Evolutionary conservation across 345 rosid genomes (phyloP).

Genomic region (Citrus mangshanensis): DNA sequence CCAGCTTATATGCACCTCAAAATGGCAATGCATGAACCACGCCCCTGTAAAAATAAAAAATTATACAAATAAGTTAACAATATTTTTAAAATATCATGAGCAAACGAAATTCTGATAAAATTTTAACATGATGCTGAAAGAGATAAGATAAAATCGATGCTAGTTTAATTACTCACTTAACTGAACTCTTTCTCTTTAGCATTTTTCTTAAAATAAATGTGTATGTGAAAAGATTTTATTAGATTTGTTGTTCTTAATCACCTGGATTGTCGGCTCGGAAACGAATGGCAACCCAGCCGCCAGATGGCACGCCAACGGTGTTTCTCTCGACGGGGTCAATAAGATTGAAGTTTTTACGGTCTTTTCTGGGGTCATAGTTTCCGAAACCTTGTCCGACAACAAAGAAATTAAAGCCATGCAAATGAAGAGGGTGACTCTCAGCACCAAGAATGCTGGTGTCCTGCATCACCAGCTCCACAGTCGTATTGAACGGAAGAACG

Average conservation of each 20-base stretch:
- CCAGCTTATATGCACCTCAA: slow-evolving; percentile 28
- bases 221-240: neutral
- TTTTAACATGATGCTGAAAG: too few species aligned
- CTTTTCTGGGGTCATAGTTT: slow-evolving; percentile 19
- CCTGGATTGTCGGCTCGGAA: slow-evolving; percentile 36
- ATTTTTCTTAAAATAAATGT: too few species aligned
- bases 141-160: too few species aligned
- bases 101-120: too few species aligned
- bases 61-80: neutral
- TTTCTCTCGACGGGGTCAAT: slow-evolving; percentile 23
- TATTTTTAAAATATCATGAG: too few species aligned
- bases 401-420: slow-evolving; percentile 27
- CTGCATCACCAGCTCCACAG: slow-evolving; percentile 22
- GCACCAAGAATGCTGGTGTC: slow-evolving; percentile 24
- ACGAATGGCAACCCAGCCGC: slow-evolving; percentile 26
- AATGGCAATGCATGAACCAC: slow-evolving; percentile 31
- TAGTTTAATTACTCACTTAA: too few species aligned
- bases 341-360: slow-evolving; percentile 26
- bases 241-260: neutral
- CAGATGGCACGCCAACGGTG: slow-evolving; percentile 21
- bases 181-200: too few species aligned
- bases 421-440: slow-evolving; percentile 28
- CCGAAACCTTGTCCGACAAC: slow-evolving; percentile 29
- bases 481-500: slow-evolving; percentile 16
- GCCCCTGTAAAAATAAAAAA: slow-evolving; percentile 4